Evolutionary conservation across 2,329 filamentous ascomycete genomes (phyloP), one percentile per base, ranked within the genome.

Genomic region (Knoxdaviesia proteae): DNA sequence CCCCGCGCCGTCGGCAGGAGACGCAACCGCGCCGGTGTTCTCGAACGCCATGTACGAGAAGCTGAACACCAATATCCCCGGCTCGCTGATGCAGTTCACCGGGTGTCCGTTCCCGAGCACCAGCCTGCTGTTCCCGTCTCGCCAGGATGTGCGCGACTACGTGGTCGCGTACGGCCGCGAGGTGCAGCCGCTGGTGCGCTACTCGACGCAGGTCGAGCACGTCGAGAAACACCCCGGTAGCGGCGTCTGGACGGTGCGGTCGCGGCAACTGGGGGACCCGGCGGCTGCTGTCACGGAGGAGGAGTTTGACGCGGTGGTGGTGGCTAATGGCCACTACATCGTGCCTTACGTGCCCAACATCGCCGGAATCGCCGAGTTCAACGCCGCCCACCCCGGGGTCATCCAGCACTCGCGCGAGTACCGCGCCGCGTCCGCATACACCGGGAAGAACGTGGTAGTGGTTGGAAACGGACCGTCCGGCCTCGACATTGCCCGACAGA

Each of bases 381-480:
- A 77, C 47, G 49, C 59, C 31, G 56, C 62, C 1, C 70, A 81
- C 45, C 77, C 78, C 0, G 67, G 64, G 0, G 53, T 68, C 3
- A 72, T 88, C 38, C 68, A 66, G 2, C 83, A 90, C 57, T 84
- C 86, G 1, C 94, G 90, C 56, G 74, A 75, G 45, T 96, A 86
- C 54, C 76, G 86, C 36, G 67, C 59, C 0, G 70, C 82, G 0
- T 67, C 72, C 11, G 52, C 62, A 0, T 94, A 78, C 51, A 54
- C 55, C 1, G 67, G 63, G 42, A 80, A 81, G 56, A 92, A 83
- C 57, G 81, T 90, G 7, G 58, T 94, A 5, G 69, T 94, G 0
- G 75, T 94, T 0, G 88, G 88, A 7, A 90, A 84, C 51, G 80
- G 80, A 0, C 80, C 86, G 0, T 93, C 84, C 0, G 88, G 84